Evolutionary conservation across 495 filamentous ascomycete genomes (phyloP).

Genomic region (Polyplosphaeria fusca): DNA sequence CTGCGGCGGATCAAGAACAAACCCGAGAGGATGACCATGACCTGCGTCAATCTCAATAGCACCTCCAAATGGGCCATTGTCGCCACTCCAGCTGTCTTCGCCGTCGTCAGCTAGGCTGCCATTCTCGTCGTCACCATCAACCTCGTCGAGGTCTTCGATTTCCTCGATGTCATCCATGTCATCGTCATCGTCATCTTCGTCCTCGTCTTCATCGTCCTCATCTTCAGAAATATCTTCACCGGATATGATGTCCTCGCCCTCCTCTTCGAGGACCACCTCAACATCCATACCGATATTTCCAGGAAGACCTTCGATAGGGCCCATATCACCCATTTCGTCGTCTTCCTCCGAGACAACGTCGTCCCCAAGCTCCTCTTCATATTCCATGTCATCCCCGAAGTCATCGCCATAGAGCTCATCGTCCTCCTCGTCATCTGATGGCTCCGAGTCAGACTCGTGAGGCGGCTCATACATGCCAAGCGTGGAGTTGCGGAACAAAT

Average conservation of each 20-base stretch:
- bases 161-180: slow-evolving; percentile 38
- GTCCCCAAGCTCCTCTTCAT: slow-evolving; percentile 70
- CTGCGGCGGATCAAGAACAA: slow-evolving; percentile 23
- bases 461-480: slow-evolving; percentile 90
- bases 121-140: slow-evolving; percentile 47
- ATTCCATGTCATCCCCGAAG: slow-evolving; percentile 87
- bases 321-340: slow-evolving; percentile 62
- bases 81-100: slow-evolving; percentile 62
- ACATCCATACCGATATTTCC: slow-evolving; percentile 75
- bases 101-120: slow-evolving; percentile 41
- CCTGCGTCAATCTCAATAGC: slow-evolving; percentile 22
- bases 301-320: slow-evolving; percentile 77
- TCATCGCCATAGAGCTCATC: slow-evolving; percentile 48
- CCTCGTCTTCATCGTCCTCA: slow-evolving; percentile 59
- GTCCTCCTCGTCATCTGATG: slow-evolving; percentile 60
- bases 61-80: slow-evolving; percentile 49
- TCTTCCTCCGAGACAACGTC: slow-evolving; percentile 90
- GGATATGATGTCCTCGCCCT: slow-evolving; percentile 60
- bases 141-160: slow-evolving; percentile 47
- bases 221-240: slow-evolving; percentile 63
- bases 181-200: slow-evolving; percentile 55
- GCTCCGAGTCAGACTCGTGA: slow-evolving; percentile 63
- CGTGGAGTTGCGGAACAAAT: slow-evolving; percentile 93
- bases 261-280: slow-evolving; percentile 79
- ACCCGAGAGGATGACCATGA: slow-evolving; percentile 15